These are phyloP conservation scores for Cytospora leucostoma DNA, from an alignment of 2,329 filamentous ascomycete genomes.

Conservation along the genomic window DNA sequence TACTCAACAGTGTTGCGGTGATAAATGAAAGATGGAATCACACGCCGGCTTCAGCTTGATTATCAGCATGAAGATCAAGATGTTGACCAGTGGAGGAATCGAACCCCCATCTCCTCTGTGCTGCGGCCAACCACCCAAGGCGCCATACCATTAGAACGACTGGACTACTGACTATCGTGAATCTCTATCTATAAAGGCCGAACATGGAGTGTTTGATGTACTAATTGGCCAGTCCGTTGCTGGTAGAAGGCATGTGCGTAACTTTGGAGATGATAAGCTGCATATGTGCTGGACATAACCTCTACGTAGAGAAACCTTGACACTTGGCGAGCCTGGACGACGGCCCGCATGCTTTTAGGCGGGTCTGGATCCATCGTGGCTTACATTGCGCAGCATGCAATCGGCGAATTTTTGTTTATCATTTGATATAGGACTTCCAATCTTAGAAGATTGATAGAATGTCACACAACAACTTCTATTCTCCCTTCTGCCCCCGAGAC, in stretches of 20 bases:
- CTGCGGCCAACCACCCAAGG: constrained; percentile 5
- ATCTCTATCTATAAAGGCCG: too few relatives aligned
- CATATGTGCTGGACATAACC: not conserved
- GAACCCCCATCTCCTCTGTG: constrained; percentile 6
- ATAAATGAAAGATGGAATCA: not conserved
- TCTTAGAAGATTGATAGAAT: not conserved
- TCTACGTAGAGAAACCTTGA: not conserved
- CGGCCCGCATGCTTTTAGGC: not conserved
- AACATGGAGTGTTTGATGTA: not conserved
- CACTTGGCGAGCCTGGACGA: not conserved
- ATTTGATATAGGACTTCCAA: not conserved
- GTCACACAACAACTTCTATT: not conserved
- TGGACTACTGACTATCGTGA: too few relatives aligned
- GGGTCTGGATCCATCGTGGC: constrained; percentile 1
- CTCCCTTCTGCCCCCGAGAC: too few relatives aligned
- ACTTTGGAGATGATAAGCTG: too few relatives aligned
- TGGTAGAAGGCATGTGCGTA: too few relatives aligned
- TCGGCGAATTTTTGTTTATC: not conserved
- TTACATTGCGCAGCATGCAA: not conserved
- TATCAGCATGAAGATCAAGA: not conserved
- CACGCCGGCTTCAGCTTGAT: not conserved
- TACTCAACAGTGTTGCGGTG: not conserved
- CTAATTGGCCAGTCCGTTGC: too few relatives aligned
- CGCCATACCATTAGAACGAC: constrained; percentile 4
- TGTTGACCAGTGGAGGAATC: not conserved